These are phyloP conservation scores for Sclerotinia minor DNA, from an alignment of 2,329 filamentous ascomycete genomes.

Conservation along the genomic window DNA sequence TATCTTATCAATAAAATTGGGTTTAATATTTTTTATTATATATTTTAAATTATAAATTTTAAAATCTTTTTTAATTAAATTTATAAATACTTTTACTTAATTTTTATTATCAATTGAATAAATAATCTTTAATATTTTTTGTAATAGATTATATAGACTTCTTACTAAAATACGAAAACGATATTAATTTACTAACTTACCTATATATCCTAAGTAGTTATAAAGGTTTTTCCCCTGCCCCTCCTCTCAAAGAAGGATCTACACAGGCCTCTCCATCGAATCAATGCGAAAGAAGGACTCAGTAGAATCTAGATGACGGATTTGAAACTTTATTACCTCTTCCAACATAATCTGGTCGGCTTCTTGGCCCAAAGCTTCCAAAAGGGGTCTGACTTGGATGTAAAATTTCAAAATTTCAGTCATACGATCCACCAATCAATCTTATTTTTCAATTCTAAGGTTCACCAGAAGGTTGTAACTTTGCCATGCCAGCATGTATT, in stretches of 20 bases:
- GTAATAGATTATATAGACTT: no score
- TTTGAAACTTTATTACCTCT: not conserved
- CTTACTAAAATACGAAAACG: no score
- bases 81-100: no score
- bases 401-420: not conserved
- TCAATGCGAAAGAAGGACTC: conserved; percentile 5
- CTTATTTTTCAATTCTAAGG: not conserved
- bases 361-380: not conserved
- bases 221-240: not conserved
- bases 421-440: conserved; percentile 5
- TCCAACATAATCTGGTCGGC: not conserved
- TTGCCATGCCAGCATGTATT: not conserved
- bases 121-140: no score
- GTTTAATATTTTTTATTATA: no score
- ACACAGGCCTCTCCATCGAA: conserved; percentile 21
- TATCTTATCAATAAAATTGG: no score
- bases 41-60: no score
- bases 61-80: no score
- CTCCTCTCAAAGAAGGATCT: conserved; percentile 6
- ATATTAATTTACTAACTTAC: no score
- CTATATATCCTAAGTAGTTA: not conserved
- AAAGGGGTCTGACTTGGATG: not conserved
- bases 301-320: conserved; percentile 1
- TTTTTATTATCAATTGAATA: no score
- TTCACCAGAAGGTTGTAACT: not conserved